Percentiles rank a stretch among this genome's conserved stretches.
These are phyloP conservation scores for Neotropicomus parvogracilis DNA, from an alignment of 1,284 basidiomycete genomes.

Conservation along the genomic window DNA sequence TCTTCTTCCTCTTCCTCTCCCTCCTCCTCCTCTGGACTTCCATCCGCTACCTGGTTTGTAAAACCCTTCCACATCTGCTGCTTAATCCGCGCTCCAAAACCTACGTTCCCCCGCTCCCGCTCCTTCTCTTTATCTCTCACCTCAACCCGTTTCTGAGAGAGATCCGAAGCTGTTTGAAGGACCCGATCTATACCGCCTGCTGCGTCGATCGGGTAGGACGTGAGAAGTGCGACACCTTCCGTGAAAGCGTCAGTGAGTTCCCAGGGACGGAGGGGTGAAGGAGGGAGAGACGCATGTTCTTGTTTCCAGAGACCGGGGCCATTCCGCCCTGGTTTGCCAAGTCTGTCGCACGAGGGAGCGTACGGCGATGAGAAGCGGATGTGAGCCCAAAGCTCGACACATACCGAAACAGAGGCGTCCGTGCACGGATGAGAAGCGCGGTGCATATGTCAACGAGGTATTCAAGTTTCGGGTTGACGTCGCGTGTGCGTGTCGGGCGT, in stretches of 20 bases:
- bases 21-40: conserved; percentile 31
- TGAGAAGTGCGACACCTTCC: conserved; percentile 61
- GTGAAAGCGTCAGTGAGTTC: conserved; percentile 62
- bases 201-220: conserved; percentile 57
- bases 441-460: conserved; percentile 64
- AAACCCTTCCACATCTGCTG: conserved; percentile 69
- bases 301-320: conserved; percentile 55
- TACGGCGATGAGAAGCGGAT: neutral
- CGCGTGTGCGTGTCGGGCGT: conserved; percentile 50
- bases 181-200: conserved; percentile 67
- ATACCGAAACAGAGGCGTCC: conserved; percentile 53
- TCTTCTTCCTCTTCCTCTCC: too few relatives aligned
- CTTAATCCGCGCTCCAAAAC: conserved; percentile 53
- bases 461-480: conserved; percentile 60
- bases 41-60: conserved; percentile 45
- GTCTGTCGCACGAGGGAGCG: conserved; percentile 34
- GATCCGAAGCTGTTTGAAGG: conserved; percentile 62
- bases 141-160: conserved; percentile 49
- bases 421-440: conserved; percentile 60
- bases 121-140: conserved; percentile 31
- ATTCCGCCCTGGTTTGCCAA: conserved; percentile 47
- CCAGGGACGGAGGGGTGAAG: conserved; percentile 48
- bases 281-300: conserved; percentile 39
- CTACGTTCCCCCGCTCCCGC: conserved; percentile 34
- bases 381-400: conserved; percentile 16